Base-by-base conservation (phyloP, 495 filamentous ascomycete species). In the Bombardia bombarda region DNA sequence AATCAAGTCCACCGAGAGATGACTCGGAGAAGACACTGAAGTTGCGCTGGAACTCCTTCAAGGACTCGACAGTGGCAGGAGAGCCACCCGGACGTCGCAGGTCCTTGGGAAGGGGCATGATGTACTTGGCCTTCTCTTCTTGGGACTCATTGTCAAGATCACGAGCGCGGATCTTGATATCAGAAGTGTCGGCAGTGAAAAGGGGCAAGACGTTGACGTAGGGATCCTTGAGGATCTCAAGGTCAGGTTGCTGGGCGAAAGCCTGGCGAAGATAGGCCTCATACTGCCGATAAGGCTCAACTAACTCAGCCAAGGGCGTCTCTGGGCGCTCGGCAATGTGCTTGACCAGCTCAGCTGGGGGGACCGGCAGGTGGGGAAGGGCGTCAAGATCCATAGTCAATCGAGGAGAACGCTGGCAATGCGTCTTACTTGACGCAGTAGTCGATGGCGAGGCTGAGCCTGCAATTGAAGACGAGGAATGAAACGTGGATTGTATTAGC, bases 1-100 rank as follows among this genome's bases (percentile, higher is more conserved):
- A 89, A 58, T 90, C 74, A 38, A 88, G 53, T 21, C 87, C 83
- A 22, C 52, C 51, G 12, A 77, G 54, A 0, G 72, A 69, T 3
- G 66, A 70, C 58, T 93, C 87, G 17, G 81, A 85, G 54, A 93
- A 93, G 46, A 90, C 52, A 41, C 73, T 70, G 62, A 90, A 89
- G 61, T 90, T 87, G 32, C 73, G 67, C 52, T 76, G 75, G 54
- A 90, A 93, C 12, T 86, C 81, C 37, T 75, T 70, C 24, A 89
- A 53, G 1, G 66, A 68, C 21, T 62, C 43, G 1, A 87, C 84
- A 19, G 85, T 69, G 4, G 84, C 84, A 4, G 77, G 75, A 1
- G 81, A 74, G 21, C 75, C 79, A 56, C 69, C 64, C 1, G 61
- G 34, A 20, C 78, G 80, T 26, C 87, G 77, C 19, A 75, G 61